Conservation (phyloP, 1,284 basidiomycete genomes). For the Ustilago sp. region DNA sequence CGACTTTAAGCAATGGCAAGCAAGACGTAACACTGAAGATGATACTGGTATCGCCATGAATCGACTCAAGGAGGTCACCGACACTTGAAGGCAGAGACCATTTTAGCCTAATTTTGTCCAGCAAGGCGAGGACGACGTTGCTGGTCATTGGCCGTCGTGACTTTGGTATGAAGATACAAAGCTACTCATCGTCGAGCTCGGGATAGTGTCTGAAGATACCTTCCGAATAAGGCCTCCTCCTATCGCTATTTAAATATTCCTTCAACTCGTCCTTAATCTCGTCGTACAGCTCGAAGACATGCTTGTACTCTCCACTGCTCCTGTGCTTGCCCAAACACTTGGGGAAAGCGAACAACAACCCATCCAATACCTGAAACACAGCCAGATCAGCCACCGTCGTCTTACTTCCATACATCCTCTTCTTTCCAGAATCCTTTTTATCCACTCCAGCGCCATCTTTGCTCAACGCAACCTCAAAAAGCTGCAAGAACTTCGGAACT, state of each 20-base stretch:
- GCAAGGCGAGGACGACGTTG: too few species aligned
- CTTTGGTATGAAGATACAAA: background rate
- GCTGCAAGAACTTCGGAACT: constrained; percentile 73
- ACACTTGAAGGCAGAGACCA: too few species aligned
- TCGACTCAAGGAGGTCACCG: background rate
- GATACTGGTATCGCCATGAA: background rate
- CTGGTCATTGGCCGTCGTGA: too few species aligned
- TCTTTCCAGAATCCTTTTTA: constrained; percentile 52
- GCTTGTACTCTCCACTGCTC: constrained; percentile 64
- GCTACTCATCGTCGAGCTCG: constrained; percentile 71
- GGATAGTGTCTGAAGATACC: constrained; percentile 73
- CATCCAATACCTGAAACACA: constrained; percentile 71
- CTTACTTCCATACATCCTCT: constrained; percentile 70
- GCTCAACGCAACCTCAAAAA: constrained; percentile 70
- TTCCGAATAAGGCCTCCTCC: constrained; percentile 70
- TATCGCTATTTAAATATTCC: constrained; percentile 72
- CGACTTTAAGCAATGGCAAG: background rate
- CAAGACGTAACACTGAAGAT: background rate
- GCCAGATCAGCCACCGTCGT: constrained; percentile 73
- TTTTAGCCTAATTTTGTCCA: too few species aligned
- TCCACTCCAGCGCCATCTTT: constrained; percentile 12
- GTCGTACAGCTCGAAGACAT: constrained; percentile 56
- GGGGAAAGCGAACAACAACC: constrained; percentile 73
- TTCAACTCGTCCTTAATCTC: constrained; percentile 69
- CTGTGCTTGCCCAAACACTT: constrained; percentile 68